These are phyloP conservation scores for Arthrinium puccinioides DNA, from an alignment of 2,329 filamentous ascomycete genomes.

Conservation along the genomic window DNA sequence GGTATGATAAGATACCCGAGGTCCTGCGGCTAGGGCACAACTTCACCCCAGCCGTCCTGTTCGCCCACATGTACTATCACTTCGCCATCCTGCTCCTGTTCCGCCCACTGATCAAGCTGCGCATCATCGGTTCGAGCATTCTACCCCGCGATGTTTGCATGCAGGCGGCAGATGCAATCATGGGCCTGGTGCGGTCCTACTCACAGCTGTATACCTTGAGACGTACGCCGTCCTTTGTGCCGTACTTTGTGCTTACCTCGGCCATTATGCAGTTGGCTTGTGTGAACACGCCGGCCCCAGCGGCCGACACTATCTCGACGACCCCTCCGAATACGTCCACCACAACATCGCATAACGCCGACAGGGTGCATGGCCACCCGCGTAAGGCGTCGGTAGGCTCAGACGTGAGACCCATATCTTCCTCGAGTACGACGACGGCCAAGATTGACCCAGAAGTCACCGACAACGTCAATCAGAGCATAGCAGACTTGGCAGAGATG, in stretches of 20 bases:
- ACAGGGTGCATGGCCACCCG: constrained; percentile 1
- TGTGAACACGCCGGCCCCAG: constrained; percentile 27
- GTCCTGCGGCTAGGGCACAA: constrained; percentile 58
- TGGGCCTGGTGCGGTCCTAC: constrained; percentile 47
- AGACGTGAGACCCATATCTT: constrained; percentile 7
- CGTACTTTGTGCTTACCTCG: constrained; percentile 54
- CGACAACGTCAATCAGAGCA: constrained; percentile 43
- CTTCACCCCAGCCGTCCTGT: constrained; percentile 65
- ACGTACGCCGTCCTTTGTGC: constrained; percentile 54
- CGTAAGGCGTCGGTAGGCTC: background rate
- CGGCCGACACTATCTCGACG: constrained; percentile 12
- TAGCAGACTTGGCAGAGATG: constrained; percentile 54
- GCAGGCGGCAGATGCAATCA: constrained; percentile 53
- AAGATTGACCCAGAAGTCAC: constrained; percentile 32
- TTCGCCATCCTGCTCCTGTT: constrained; percentile 68
- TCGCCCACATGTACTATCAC: constrained; percentile 68
- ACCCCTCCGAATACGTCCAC: constrained; percentile 14
- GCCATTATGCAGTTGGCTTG: constrained; percentile 55
- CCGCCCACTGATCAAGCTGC: constrained; percentile 60
- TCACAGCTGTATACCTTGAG: constrained; percentile 50
- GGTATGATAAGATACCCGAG: constrained; percentile 62
- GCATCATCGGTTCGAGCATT: constrained; percentile 56
- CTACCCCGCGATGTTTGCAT: constrained; percentile 59
- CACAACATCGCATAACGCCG: constrained; percentile 9
- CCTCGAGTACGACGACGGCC: constrained; percentile 10